A percentile compares a stretch with the other conserved stretches of the same genome.
Evolutionary conservation across 805 yeast species (phyloP).

Genomic region (Phaffomyces antillensis): DNA sequence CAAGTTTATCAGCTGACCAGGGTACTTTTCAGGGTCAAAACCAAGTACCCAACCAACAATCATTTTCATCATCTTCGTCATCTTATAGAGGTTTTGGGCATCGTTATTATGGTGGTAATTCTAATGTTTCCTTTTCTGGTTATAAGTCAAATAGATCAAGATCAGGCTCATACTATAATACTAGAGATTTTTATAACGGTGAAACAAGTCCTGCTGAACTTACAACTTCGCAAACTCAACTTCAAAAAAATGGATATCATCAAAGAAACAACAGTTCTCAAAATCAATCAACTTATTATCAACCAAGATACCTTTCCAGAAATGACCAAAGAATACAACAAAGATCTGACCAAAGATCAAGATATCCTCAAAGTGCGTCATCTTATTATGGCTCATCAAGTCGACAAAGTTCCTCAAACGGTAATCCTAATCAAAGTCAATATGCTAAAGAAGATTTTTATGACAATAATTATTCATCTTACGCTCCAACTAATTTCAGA

Average conservation of each 20-base stretch:
- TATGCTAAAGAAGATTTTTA: constrained; percentile 4
- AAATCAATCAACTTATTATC: constrained; percentile 1
- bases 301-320: constrained; percentile 4
- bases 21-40: background rate
- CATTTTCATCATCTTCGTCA: constrained; percentile 1
- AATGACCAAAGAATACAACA: background rate
- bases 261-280: constrained; percentile 1
- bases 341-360: constrained; percentile 1
- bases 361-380: background rate
- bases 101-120: constrained; percentile 1
- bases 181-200: constrained; percentile 1
- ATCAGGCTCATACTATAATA: background rate
- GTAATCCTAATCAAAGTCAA: background rate
- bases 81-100: constrained; percentile 3
- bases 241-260: constrained; percentile 1
- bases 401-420: constrained; percentile 5
- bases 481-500: background rate
- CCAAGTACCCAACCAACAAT: background rate
- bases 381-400: constrained; percentile 5
- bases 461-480: background rate
- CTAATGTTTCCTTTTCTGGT: background rate
- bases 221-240: background rate
- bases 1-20: background rate
- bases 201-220: background rate
- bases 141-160: constrained; percentile 2